Conservation (phyloP, 2,329 filamentous ascomycete genomes). For the Epichloe sibirici region DNA sequence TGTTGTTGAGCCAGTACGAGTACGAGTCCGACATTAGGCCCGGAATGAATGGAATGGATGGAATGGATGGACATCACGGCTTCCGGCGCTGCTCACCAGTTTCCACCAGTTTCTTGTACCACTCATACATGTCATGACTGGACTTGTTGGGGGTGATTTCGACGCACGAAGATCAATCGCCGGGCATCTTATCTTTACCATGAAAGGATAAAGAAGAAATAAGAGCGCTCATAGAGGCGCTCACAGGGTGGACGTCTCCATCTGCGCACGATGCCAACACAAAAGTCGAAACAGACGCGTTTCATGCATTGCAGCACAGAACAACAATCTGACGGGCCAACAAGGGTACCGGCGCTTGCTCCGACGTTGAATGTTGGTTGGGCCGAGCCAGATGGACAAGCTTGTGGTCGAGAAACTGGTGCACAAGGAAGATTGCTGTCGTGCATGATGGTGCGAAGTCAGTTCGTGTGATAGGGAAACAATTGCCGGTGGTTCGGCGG, state of each 20-base stretch:
- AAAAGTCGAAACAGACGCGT: neutral
- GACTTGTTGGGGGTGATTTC: too few relatives aligned
- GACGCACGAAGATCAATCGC: too few relatives aligned
- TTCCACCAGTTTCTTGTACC: too few relatives aligned
- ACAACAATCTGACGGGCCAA: neutral
- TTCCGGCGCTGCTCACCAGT: too few relatives aligned
- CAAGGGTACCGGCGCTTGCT: conserved; percentile 1
- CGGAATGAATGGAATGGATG: too few relatives aligned
- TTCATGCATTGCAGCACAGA: neutral
- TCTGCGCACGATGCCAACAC: neutral
- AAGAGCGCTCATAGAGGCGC: neutral
- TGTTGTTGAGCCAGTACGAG: too few relatives aligned
- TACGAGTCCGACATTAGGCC: too few relatives aligned
- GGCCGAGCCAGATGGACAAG: neutral
- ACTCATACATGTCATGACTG: too few relatives aligned
- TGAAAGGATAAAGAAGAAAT: neutral
- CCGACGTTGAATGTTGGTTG: neutral
- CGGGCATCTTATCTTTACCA: too few relatives aligned
- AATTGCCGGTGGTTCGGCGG: neutral
- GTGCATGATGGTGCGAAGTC: neutral
- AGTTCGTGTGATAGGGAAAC: neutral
- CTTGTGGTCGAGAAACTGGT: neutral
- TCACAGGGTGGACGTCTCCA: neutral
- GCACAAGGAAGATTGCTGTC: neutral
- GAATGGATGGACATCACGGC: too few relatives aligned